Conservation (phyloP, 2,329 filamentous ascomycete genomes). For the Paramyrothecium sp. region DNA sequence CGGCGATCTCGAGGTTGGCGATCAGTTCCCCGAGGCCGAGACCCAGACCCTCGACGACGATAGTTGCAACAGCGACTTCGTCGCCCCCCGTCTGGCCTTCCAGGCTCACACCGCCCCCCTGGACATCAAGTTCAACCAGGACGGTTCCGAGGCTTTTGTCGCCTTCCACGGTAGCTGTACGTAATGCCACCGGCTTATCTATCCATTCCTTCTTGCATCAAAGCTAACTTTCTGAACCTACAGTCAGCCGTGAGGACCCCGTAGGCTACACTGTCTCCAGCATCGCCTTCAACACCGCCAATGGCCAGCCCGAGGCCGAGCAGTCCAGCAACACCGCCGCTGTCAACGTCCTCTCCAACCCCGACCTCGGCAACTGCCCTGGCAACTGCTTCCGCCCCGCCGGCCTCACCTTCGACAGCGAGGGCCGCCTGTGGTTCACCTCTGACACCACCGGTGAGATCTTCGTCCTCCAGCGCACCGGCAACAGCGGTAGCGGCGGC, state of each 20-base stretch:
- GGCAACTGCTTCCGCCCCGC: slow-evolving; percentile 61
- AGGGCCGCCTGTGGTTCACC: slow-evolving; percentile 59
- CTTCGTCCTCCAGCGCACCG: slow-evolving; percentile 46
- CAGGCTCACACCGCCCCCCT: slow-evolving; percentile 69
- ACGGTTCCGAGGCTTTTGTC: slow-evolving; percentile 61
- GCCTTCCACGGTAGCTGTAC: slow-evolving; percentile 72
- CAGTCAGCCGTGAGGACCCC: slow-evolving; percentile 40
- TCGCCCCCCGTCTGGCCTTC: slow-evolving; percentile 55
- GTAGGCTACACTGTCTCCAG: slow-evolving; percentile 45
- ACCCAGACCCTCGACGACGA: slow-evolving; percentile 38
- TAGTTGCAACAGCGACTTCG: slow-evolving; percentile 39
- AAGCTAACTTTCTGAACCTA: background rate
- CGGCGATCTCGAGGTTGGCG: slow-evolving; percentile 40
- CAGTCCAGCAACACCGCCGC: slow-evolving; percentile 44
- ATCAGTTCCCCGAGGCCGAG: slow-evolving; percentile 45
- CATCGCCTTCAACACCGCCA: slow-evolving; percentile 32
- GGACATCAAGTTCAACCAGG: slow-evolving; percentile 64
- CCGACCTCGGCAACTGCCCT: slow-evolving; percentile 51
- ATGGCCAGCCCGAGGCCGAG: slow-evolving; percentile 38
- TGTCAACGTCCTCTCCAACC: slow-evolving; percentile 54
- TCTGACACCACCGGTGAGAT: slow-evolving; percentile 66
- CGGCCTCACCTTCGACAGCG: slow-evolving; percentile 49
- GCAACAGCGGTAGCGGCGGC: slow-evolving; percentile 5
- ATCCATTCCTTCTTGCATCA: background rate
- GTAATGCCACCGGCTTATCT: slow-evolving; percentile 12